Evolutionary conservation across 495 filamentous ascomycete genomes (phyloP).

Genomic region (Aspergillus mulundensis): DNA sequence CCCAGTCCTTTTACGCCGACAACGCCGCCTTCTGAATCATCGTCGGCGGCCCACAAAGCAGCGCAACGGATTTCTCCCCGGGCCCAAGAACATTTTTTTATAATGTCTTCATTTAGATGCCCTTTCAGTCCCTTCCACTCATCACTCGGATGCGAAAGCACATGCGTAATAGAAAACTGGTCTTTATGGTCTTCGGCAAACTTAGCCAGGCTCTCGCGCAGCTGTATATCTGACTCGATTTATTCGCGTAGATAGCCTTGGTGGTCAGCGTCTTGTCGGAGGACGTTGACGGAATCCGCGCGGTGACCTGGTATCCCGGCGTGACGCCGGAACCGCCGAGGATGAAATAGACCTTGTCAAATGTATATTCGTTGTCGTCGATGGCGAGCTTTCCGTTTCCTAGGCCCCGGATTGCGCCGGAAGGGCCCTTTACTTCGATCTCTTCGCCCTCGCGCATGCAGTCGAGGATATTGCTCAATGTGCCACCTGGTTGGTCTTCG

Average conservation of each 20-base stretch:
- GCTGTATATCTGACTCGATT: slow-evolving; percentile 29
- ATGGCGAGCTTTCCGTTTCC: slow-evolving; percentile 24
- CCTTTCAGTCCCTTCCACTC: slow-evolving; percentile 30
- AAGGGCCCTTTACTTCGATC: slow-evolving; percentile 43
- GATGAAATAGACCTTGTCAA: slow-evolving; percentile 11
- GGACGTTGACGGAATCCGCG: slow-evolving; percentile 16
- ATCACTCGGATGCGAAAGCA: slow-evolving; percentile 27
- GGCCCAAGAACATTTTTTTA: slow-evolving; percentile 30
- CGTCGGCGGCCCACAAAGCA: slow-evolving; percentile 27
- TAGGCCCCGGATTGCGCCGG: slow-evolving; percentile 37
- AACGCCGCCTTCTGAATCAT: slow-evolving; percentile 35
- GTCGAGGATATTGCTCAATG: slow-evolving; percentile 38
- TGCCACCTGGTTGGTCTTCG: slow-evolving; percentile 28
- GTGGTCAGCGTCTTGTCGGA: background rate
- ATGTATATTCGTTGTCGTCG: slow-evolving; percentile 12
- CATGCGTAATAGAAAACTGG: slow-evolving; percentile 30
- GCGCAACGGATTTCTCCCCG: slow-evolving; percentile 16
- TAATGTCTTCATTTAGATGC: slow-evolving; percentile 24
- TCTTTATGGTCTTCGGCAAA: slow-evolving; percentile 23
- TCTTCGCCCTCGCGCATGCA: slow-evolving; percentile 32
- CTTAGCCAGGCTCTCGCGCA: slow-evolving; percentile 35
- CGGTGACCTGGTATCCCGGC: slow-evolving; percentile 31
- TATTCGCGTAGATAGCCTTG: background rate
- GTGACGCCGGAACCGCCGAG: slow-evolving; percentile 25
- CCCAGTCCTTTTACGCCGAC: slow-evolving; percentile 28